A percentile compares a stretch with the other conserved stretches of the same genome.
Evolutionary conservation across 441 rosid species (phyloP).

Genomic region (Dalechampia spathulata): DNA sequence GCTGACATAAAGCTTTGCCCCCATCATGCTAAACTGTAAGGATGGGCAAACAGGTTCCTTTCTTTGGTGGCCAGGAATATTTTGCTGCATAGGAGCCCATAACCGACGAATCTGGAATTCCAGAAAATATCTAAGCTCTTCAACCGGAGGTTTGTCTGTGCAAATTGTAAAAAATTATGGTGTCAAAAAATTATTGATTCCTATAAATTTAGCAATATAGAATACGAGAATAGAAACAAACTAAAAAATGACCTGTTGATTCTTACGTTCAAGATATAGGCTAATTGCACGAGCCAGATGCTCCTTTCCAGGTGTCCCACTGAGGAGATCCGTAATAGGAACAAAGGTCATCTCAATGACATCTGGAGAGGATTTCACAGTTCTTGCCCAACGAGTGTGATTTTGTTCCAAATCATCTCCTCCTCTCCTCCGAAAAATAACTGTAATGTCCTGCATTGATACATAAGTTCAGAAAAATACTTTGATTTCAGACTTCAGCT

Average conservation of each 20-base stretch:
- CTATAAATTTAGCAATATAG: not conserved
- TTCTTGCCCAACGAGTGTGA: slow-evolving; percentile 51
- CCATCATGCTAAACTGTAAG: slow-evolving; percentile 73
- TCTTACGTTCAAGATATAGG: slow-evolving; percentile 63
- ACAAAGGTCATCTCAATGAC: slow-evolving; percentile 59
- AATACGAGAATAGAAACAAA: not conserved
- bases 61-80: slow-evolving; percentile 45
- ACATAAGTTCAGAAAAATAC: slow-evolving; percentile 6
- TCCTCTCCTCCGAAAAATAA: slow-evolving; percentile 65
- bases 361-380: slow-evolving; percentile 56
- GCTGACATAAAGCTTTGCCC: slow-evolving; percentile 58
- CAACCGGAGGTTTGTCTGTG: slow-evolving; percentile 63
- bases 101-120: slow-evolving; percentile 61
- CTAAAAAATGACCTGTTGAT: not conserved
- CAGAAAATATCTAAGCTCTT: slow-evolving; percentile 61
- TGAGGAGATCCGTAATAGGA: slow-evolving; percentile 49
- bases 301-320: slow-evolving; percentile 52
- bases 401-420: slow-evolving; percentile 72
- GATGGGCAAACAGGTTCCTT: slow-evolving; percentile 80
- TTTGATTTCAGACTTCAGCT: no score
- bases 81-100: slow-evolving; percentile 63
- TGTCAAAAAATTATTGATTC: not conserved
- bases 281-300: slow-evolving; percentile 49
- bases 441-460: slow-evolving; percentile 56
- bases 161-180: slow-evolving; percentile 8